Evolutionary conservation across 2,329 filamentous ascomycete genomes (phyloP).

Genomic region (Calonectria naviculata): DNA sequence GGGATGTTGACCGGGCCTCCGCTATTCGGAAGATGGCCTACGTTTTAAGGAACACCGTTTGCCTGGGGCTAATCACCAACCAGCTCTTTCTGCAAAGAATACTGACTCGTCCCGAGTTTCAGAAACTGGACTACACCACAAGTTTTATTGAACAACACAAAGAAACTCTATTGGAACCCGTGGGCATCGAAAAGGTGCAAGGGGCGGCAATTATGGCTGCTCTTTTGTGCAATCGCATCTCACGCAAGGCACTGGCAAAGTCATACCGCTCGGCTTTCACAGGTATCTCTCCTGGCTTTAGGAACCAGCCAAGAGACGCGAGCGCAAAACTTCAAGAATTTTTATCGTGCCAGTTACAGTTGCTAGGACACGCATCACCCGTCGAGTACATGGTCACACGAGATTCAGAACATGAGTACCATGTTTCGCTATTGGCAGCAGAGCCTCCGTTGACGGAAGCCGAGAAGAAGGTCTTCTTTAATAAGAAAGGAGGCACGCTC

Average conservation of each 20-base stretch:
- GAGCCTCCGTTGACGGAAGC: not conserved
- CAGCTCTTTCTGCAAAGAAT: constrained; percentile 77
- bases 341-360: not conserved
- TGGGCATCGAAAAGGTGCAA: not conserved
- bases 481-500: not conserved
- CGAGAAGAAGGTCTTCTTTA: not conserved
- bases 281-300: not conserved
- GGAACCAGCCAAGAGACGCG: not conserved
- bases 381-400: not conserved
- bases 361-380: not conserved
- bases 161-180: not conserved
- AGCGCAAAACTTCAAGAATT: not conserved
- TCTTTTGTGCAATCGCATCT: not conserved
- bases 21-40: constrained; percentile 49
- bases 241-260: not conserved
- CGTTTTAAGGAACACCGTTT: constrained; percentile 49
- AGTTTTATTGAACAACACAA: constrained; percentile 66
- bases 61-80: constrained; percentile 67
- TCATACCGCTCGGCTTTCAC: not conserved
- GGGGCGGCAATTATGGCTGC: not conserved
- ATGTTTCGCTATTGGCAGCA: not conserved
- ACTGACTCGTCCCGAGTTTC: constrained; percentile 70
- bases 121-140: constrained; percentile 59
- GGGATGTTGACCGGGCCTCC: constrained; percentile 48
- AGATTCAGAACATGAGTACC: not conserved